Conservation (phyloP, 345 rosid species). For the Geranium rotundifolium region DNA sequence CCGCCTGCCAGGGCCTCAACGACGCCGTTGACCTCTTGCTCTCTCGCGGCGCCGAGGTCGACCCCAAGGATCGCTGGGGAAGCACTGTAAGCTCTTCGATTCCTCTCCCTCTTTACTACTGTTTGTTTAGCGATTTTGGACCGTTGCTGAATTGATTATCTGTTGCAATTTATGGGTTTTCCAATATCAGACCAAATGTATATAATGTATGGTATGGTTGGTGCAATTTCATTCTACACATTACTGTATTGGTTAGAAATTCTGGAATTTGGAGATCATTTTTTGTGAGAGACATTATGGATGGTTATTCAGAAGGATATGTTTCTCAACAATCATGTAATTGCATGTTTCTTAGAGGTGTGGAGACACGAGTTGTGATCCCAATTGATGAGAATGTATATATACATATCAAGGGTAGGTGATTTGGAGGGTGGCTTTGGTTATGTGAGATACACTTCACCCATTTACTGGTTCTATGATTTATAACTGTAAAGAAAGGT, state of each 20-base stretch:
- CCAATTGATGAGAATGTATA: neutral
- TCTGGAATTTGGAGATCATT: neutral
- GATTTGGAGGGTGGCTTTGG: neutral
- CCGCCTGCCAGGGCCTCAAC: constrained; percentile 68
- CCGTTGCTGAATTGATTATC: neutral
- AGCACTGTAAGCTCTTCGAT: constrained; percentile 53
- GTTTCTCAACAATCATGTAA: neutral
- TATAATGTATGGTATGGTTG: too few relatives aligned
- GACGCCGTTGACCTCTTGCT: constrained; percentile 58
- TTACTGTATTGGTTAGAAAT: too few relatives aligned
- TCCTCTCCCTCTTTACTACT: neutral
- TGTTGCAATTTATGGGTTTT: neutral
- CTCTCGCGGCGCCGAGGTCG: constrained; percentile 42
- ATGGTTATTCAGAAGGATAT: neutral
- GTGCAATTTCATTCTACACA: too few relatives aligned
- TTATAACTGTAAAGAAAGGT: neutral
- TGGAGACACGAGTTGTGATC: too few relatives aligned
- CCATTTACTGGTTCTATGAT: neutral
- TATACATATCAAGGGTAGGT: neutral
- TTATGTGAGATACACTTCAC: neutral
- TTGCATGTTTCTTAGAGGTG: too few relatives aligned
- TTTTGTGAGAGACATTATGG: neutral
- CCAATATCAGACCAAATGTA: neutral
- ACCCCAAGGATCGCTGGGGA: constrained; percentile 81
- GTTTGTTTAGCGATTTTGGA: neutral